phyloP scores from a whole-genome alignment of 331 rosid genomes.

The Malus hybrid region DNA sequence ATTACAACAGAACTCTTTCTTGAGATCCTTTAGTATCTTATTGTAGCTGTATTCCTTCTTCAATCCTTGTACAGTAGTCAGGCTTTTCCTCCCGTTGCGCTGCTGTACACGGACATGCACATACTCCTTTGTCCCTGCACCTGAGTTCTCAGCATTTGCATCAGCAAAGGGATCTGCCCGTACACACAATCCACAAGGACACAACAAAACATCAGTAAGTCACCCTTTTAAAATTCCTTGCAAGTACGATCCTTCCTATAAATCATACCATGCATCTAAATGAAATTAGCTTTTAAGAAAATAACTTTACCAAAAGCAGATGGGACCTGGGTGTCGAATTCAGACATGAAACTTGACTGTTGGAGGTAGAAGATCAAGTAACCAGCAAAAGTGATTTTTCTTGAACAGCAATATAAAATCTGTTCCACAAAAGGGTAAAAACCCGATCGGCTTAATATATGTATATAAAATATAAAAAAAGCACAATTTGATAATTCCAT shows the following conservation, averaged over 20 bases:
- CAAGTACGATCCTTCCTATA: not conserved
- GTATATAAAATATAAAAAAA: not conserved
- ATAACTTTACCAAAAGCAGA: slow-evolving; percentile 33
- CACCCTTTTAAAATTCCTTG: not conserved
- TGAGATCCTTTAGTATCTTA: slow-evolving; percentile 49
- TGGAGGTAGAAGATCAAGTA: slow-evolving; percentile 20
- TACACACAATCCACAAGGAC: not conserved
- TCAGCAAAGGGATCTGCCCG: slow-evolving; percentile 45
- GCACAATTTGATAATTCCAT: not conserved
- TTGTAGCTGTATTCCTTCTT: slow-evolving; percentile 46
- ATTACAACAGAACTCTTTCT: slow-evolving; percentile 47
- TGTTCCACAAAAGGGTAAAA: not conserved
- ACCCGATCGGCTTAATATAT: not conserved
- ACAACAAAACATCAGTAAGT: not conserved
- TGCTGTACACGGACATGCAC: slow-evolving; percentile 44
- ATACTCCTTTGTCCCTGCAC: slow-evolving; percentile 43
- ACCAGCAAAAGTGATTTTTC: slow-evolving; percentile 14
- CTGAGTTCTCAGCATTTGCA: slow-evolving; percentile 48
- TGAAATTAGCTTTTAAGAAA: not conserved
- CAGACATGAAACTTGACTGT: slow-evolving; percentile 51
- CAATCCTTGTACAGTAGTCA: slow-evolving; percentile 47
- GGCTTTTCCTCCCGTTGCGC: slow-evolving; percentile 44
- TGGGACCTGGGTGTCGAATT: slow-evolving; percentile 37
- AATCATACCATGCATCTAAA: not conserved
- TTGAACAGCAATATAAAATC: not conserved